Evolutionary conservation across 352 stramenopile genomes (phyloP), one percentile per base, ranked within the genome.

Genomic region (Globisporangium abappressorium): DNA sequence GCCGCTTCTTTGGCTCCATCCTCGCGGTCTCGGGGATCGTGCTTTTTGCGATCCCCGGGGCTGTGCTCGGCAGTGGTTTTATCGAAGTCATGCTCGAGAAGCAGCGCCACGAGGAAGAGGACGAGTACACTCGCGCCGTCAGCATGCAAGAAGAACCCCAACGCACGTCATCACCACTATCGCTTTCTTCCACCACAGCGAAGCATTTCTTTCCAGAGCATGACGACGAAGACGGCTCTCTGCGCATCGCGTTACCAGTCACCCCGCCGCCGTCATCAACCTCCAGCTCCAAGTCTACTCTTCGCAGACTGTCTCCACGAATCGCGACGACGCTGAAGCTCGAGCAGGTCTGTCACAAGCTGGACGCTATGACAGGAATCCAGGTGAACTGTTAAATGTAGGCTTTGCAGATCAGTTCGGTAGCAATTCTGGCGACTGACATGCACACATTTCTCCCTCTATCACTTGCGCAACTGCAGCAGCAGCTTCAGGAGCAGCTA

Each of bases 21-120:
- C 72, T 90, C 9, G 81, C 82, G 15, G 46, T 90, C 2, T 90
- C 77, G 64, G 82, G 82, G 0, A 80, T 87, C 41, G 68, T 89
- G 15, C 65, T 90, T n/a, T 90, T 90, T 57, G 79, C 81, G 15
- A 88, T 90, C 57, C 82, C 82, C 9, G 82, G 81, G 4, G 82
- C 79, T 3, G 75, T 90, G 15, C 63, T 90, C 2, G 74, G 81
- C 24, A 89, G 81, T 26, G 79, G 81, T 20, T 90, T 90, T 58
- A 85, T 90, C 55, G 82, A 90, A 53, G 76, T 89, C 2, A 89
- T 90, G 81, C 73, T 90, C 49, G 79, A 89, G 53, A 85, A 88
- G 59, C 81, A 90, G 72, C 77, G 70, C 22, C 63, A 73, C 30
- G 72, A 83, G 15, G 75, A 86, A 34, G 74, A 74, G 9, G 72